A percentile compares a stretch with the other conserved stretches of the same genome.
phyloP scores from a whole-genome alignment of 2,329 filamentous ascomycete genomes.

The Immersiporthe knoxdaviesiana region DNA sequence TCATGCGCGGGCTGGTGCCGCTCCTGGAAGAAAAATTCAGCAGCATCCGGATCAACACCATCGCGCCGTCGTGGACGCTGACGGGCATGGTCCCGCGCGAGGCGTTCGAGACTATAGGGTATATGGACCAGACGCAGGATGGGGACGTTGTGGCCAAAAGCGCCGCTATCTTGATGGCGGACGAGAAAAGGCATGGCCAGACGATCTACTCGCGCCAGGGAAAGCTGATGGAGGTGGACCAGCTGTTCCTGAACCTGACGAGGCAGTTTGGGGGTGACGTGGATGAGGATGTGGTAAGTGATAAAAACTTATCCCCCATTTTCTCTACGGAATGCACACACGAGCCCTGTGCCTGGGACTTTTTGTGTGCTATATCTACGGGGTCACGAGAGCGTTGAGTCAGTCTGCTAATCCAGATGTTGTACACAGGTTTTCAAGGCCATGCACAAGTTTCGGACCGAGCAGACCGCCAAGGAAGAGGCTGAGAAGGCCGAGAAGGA shows the following conservation, averaged over 20 bases:
- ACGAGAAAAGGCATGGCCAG: slow-evolving; percentile 52
- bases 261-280: slow-evolving; percentile 37
- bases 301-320: background rate
- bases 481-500: background rate
- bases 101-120: slow-evolving; percentile 40
- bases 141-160: slow-evolving; percentile 51
- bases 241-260: slow-evolving; percentile 43
- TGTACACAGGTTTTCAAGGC: background rate
- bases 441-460: background rate
- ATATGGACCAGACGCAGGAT: slow-evolving; percentile 47
- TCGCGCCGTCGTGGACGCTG: slow-evolving; percentile 59
- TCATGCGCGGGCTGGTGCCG: slow-evolving; percentile 7
- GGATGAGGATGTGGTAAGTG: slow-evolving; percentile 6
- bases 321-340: no score
- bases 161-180: slow-evolving; percentile 54
- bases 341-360: no score
- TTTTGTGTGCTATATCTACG: background rate
- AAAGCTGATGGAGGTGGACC: slow-evolving; percentile 57
- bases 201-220: slow-evolving; percentile 54
- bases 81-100: slow-evolving; percentile 49
- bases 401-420: background rate
- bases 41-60: slow-evolving; percentile 55
- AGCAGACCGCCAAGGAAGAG: background rate
- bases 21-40: background rate
- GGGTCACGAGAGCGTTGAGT: background rate